phyloP scores from a whole-genome alignment of 108 stramenopile genomes.

The Nitzschia sp. region DNA sequence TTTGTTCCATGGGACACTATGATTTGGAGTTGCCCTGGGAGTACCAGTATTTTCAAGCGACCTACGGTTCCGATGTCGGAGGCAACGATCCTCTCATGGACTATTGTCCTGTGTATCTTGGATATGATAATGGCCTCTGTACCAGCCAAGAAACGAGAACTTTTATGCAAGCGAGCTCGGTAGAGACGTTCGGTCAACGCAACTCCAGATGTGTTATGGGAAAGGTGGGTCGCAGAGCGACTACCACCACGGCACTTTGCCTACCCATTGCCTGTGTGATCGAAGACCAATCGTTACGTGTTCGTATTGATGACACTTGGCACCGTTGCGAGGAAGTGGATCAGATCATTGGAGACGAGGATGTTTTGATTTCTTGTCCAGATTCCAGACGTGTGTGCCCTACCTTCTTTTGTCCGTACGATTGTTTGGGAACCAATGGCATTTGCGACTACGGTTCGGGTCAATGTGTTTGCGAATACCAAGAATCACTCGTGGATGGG shows the following conservation, averaged over 20 bases:
- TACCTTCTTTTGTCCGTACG: constrained; percentile 73
- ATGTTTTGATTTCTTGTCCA: constrained; percentile 57
- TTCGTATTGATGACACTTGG: constrained; percentile 72
- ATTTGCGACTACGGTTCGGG: constrained; percentile 66
- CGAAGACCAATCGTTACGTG: constrained; percentile 63
- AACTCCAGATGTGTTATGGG: constrained; percentile 77
- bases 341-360: constrained; percentile 52
- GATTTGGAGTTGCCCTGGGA: constrained; percentile 57
- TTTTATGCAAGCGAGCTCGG: constrained; percentile 43
- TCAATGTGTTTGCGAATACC: constrained; percentile 63
- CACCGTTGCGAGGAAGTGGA: constrained; percentile 56
- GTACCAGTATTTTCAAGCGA: constrained; percentile 67
- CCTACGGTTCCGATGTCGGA: constrained; percentile 56
- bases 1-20: constrained; percentile 73
- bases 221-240: constrained; percentile 25
- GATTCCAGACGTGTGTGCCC: constrained; percentile 75
- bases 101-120: constrained; percentile 79
- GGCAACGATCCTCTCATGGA: constrained; percentile 74
- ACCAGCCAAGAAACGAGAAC: constrained; percentile 32
- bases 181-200: constrained; percentile 65
- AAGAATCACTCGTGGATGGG: constrained; percentile 3
- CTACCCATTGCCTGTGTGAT: constrained; percentile 80
- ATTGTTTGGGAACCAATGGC: constrained; percentile 74
- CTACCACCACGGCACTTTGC: constrained; percentile 54
- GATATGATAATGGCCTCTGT: constrained; percentile 68